Evolutionary conservation across 176 grass and related monocot species (phyloP).

Genomic region (Neostapfia colusana): DNA sequence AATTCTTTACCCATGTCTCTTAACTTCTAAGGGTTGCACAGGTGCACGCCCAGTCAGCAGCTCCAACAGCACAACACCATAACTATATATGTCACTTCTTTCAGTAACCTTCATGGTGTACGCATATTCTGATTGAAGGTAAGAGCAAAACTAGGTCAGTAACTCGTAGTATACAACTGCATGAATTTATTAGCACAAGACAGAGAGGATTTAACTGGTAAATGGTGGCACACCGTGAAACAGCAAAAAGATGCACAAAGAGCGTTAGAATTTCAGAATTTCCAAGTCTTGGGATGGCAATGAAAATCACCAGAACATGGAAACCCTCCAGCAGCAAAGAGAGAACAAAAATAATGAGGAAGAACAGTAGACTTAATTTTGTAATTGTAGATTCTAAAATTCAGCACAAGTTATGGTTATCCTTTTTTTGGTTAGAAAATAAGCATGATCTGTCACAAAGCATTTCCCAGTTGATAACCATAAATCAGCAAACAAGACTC

Average conservation of each 20-base stretch:
- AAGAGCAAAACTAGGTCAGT: constrained; percentile 15
- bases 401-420: no score
- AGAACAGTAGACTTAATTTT: no score
- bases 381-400: no score
- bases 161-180: constrained; percentile 17
- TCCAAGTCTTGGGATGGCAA: background rate
- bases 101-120: constrained; percentile 99
- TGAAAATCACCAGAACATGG: no score
- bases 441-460: no score
- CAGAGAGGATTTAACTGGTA: background rate
- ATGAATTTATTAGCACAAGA: background rate
- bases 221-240: background rate
- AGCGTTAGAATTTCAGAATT: background rate
- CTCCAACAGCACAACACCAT: constrained; percentile 87
- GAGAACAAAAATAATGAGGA: no score
- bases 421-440: no score
- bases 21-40: constrained; percentile 82
- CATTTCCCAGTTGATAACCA: no score
- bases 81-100: constrained; percentile 92
- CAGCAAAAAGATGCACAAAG: background rate
- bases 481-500: no score
- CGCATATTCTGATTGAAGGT: constrained; percentile 75
- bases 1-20: constrained; percentile 93
- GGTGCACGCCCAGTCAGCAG: constrained; percentile 85
- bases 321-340: no score